Evolutionary conservation across 768 basidiomycete genomes (phyloP).

Genomic region (Agrocybe pediades): DNA sequence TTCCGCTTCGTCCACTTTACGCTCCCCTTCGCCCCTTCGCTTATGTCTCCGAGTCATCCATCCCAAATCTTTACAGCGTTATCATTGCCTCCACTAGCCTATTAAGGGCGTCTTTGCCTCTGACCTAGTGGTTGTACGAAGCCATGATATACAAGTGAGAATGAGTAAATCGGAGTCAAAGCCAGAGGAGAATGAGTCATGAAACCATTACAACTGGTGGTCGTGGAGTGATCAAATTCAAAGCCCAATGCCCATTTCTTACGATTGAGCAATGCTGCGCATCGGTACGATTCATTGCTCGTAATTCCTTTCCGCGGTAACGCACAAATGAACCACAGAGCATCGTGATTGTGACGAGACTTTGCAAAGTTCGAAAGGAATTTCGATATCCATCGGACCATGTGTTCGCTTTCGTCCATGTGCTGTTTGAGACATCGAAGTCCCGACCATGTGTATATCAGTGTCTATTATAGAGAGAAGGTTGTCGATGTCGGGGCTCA

Average conservation of each 20-base stretch:
- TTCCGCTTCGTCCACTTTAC: slow-evolving; percentile 92
- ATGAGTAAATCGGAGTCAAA: not conserved
- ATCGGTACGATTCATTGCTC: no score
- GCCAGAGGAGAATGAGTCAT: not conserved
- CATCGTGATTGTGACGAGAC: no score
- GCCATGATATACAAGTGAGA: not conserved
- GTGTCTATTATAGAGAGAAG: slow-evolving; percentile 59
- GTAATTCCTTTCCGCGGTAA: no score
- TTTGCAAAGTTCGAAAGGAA: no score
- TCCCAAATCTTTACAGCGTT: slow-evolving; percentile 99
- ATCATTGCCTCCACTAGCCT: slow-evolving; percentile 93
- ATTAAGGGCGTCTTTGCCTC: slow-evolving; percentile 54
- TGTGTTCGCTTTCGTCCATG: slow-evolving; percentile 36
- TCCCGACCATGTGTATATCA: slow-evolving; percentile 55
- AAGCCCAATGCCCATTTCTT: not conserved
- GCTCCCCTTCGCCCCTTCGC: slow-evolving; percentile 50
- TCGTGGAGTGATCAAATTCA: no score
- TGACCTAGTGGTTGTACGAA: slow-evolving; percentile 39
- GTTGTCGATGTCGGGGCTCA: slow-evolving; percentile 55
- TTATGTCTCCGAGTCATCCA: slow-evolving; percentile 66
- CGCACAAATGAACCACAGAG: no score
- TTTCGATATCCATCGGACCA: slow-evolving; percentile 56
- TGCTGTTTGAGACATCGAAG: slow-evolving; percentile 48
- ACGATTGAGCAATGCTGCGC: no score
- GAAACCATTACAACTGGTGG: no score